phyloP scores from a whole-genome alignment of 2,329 filamentous ascomycete species.

The Fusarium begoniae region DNA sequence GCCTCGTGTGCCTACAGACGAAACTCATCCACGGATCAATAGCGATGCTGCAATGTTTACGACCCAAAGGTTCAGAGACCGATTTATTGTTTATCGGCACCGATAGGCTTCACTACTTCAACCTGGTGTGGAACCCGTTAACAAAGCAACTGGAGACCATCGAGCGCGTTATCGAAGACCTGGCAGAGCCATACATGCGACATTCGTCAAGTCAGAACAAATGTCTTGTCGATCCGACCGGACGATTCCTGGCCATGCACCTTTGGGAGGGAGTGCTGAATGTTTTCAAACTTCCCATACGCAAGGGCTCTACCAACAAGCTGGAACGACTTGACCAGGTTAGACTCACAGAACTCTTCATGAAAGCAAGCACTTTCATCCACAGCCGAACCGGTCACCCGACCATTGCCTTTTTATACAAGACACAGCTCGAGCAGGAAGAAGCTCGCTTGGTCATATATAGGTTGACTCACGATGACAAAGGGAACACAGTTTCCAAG shows the following conservation, averaged over 20 bases:
- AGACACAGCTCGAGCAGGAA: slow-evolving; percentile 60
- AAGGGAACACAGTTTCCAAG: slow-evolving; percentile 60
- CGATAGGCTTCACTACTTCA: slow-evolving; percentile 90
- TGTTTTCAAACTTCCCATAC: slow-evolving; percentile 60
- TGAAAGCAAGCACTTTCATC: slow-evolving; percentile 66
- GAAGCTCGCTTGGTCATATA: slow-evolving; percentile 68
- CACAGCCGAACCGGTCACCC: slow-evolving; percentile 68
- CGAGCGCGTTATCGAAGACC: slow-evolving; percentile 62
- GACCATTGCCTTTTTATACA: slow-evolving; percentile 67
- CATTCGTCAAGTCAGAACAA: slow-evolving; percentile 85
- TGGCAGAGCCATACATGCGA: slow-evolving; percentile 69
- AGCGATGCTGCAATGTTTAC: slow-evolving; percentile 82
- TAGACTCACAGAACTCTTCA: slow-evolving; percentile 66
- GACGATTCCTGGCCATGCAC: slow-evolving; percentile 66
- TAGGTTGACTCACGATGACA: slow-evolving; percentile 66
- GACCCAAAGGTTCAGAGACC: slow-evolving; percentile 75
- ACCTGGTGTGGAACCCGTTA: slow-evolving; percentile 79
- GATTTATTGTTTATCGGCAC: slow-evolving; percentile 95
- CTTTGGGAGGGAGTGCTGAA: slow-evolving; percentile 69
- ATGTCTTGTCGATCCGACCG: slow-evolving; percentile 84
- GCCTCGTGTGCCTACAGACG: slow-evolving; percentile 71
- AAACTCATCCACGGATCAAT: slow-evolving; percentile 86
- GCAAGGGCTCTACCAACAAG: slow-evolving; percentile 55
- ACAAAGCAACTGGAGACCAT: slow-evolving; percentile 60
- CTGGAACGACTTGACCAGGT: slow-evolving; percentile 64